A percentile compares a stretch with the other conserved stretches of the same genome.
Conservation (phyloP, 805 yeast genomes). For the Pichia paraexigua region DNA sequence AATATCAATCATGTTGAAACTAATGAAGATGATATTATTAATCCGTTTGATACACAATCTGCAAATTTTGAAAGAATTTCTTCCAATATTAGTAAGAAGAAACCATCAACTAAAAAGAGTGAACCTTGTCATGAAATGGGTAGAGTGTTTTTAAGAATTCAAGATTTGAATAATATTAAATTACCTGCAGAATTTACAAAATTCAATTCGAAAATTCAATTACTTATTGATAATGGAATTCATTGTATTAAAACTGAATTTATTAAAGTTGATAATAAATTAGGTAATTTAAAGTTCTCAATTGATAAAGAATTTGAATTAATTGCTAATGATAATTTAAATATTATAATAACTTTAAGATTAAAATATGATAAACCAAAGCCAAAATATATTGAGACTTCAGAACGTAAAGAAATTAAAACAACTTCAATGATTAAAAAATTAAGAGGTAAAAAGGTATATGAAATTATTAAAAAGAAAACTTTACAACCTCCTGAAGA, state of each 20-base stretch:
- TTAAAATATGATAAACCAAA: conserved; percentile 46
- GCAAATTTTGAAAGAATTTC: conserved; percentile 2
- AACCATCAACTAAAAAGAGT: conserved; percentile 10
- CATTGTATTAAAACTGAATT: conserved; percentile 60
- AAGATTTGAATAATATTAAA: conserved; percentile 37
- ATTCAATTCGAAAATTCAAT: conserved; percentile 41
- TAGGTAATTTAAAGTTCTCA: conserved; percentile 18
- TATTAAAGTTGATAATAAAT: conserved; percentile 27
- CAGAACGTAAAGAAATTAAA: conserved; percentile 36
- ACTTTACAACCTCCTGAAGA: conserved; percentile 39
- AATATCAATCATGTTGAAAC: not conserved
- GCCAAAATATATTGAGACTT: conserved; percentile 49
- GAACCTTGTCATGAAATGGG: conserved; percentile 32
- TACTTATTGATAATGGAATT: conserved; percentile 71
- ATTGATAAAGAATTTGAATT: conserved; percentile 76
- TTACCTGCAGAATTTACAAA: conserved; percentile 39
- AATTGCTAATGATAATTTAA: conserved; percentile 51
- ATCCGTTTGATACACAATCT: conserved; percentile 2
- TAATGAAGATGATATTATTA: not conserved
- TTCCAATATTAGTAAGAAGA: not conserved
- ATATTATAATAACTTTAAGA: conserved; percentile 67
- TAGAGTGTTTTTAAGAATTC: conserved; percentile 43
- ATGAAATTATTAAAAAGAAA: conserved; percentile 41
- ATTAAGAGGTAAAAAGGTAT: conserved; percentile 32
- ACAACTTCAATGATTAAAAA: conserved; percentile 26